Base-by-base conservation (phyloP, 106 monocot genomes). In the Phalaenopsis equestris region DNA sequence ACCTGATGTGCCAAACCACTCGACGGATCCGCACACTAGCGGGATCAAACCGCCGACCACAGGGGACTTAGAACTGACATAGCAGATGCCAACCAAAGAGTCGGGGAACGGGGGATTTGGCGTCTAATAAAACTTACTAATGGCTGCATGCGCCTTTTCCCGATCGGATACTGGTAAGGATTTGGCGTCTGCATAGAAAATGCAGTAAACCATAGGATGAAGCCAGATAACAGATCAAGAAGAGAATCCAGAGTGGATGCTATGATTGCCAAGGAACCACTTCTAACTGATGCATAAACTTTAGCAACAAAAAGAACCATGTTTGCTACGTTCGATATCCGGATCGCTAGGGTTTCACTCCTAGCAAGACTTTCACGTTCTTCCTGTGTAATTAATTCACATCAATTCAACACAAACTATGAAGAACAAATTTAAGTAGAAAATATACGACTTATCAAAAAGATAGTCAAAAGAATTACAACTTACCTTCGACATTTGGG, bases 191-290 rank as follows among this genome's bases (percentile, higher is more conserved):
- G 92, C 98, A 99, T 95, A 75, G 92, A 89, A 73, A 93, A 94
- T 81, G 94, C 89, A 81, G 98, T 91, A 77, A 99, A 99, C 98
- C 98, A 99, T 78, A 99, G 80, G 61, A 99, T 99, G 75, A 99
- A 99, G 24, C 98, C 98, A 5, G 98, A 99, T 73, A 99, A 81
- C 77, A 99, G 83, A 91, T 99, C 98, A 75, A 99, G 94, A 17
- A 99, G 91, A 83, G 98, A 99, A 84, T 99, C 98, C 87, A 99
- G 79, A 56, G 98, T 99, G 17, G 98, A 99, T 36, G 98, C 98
- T 65, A 99, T 88, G 79, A 99, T 94, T 16, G 98, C 98, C 77
- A 99, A 80, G 1, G 98, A 99, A 37, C 94, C 91, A 81, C 94
- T 99, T 82, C 89, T 91, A 43, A 95, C 46, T 39, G 98, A 99